Evolutionary conservation across 139 green algal genomes (phyloP).

Genomic region (Spirogloea muscicola): DNA sequence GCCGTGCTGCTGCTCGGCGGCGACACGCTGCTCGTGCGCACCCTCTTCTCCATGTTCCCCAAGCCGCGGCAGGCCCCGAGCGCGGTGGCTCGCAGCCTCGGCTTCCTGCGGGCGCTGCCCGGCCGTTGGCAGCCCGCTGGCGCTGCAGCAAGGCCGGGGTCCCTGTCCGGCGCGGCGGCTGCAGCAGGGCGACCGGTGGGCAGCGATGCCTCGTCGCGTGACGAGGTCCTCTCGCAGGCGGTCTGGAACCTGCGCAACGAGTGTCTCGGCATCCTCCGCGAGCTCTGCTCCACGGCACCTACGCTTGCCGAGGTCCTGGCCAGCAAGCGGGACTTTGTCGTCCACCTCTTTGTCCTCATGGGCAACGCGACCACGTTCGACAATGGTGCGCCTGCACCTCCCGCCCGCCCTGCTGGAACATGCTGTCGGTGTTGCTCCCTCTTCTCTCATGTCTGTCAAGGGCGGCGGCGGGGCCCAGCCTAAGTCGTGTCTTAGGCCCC

Average conservation of each 20-base stretch:
- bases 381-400: constrained; percentile 23
- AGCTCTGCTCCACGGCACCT: constrained; percentile 38
- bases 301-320: constrained; percentile 33
- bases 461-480: no score
- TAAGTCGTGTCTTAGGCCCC: no score
- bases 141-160: no score
- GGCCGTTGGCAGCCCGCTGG: no score
- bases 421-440: no score
- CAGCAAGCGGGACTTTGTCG: constrained; percentile 21
- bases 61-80: no score
- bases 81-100: no score
- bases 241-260: constrained; percentile 39
- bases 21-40: constrained; percentile 17
- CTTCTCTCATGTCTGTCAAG: no score
- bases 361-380: constrained; percentile 38
- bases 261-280: constrained; percentile 31
- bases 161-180: no score
- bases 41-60: constrained; percentile 18
- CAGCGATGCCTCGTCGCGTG: not conserved
- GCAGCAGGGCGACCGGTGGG: no score
- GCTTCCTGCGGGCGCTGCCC: no score
- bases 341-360: constrained; percentile 45
- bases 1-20: constrained; percentile 37
- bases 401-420: no score
- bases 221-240: not conserved